Percentiles rank a stretch among this genome's conserved stretches.
These are phyloP conservation scores for Cutaneotrichosporon sp. DNA, from an alignment of 1,284 basidiomycete genomes.

Conservation along the genomic window DNA sequence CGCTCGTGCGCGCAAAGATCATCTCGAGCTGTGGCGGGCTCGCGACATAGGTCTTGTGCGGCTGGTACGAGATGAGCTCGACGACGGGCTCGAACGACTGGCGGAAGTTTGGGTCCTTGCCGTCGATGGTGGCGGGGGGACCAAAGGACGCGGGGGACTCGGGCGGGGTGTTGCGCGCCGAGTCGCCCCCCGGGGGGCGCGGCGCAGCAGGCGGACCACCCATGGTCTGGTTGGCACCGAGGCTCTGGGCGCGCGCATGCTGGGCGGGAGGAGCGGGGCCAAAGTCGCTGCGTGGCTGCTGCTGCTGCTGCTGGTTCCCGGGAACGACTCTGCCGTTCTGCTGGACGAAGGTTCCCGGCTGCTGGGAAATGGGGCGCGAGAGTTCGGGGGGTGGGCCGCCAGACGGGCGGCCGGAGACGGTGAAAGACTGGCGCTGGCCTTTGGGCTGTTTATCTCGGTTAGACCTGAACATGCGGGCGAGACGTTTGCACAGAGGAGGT, in stretches of 20 bases:
- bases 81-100: slow-evolving; percentile 45
- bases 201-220: neutral
- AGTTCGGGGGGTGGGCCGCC: slow-evolving; percentile 1
- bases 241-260: slow-evolving; percentile 35
- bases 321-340: slow-evolving; percentile 11
- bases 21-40: slow-evolving; percentile 54
- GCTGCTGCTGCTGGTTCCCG: neutral
- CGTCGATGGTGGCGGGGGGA: slow-evolving; percentile 1
- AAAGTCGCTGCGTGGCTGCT: slow-evolving; percentile 18
- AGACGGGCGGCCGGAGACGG: slow-evolving; percentile 13
- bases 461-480: neutral
- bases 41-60: slow-evolving; percentile 54
- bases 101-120: slow-evolving; percentile 23
- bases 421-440: slow-evolving; percentile 11
- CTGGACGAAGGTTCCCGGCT: neutral
- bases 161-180: slow-evolving; percentile 19
- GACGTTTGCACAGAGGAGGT: neutral
- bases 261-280: slow-evolving; percentile 65
- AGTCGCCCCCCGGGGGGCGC: slow-evolving; percentile 7
- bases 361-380: slow-evolving; percentile 6
- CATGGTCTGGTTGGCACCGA: slow-evolving; percentile 24
- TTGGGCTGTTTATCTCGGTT: slow-evolving; percentile 1
- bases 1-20: slow-evolving; percentile 53
- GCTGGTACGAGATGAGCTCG: slow-evolving; percentile 50
- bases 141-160: slow-evolving; percentile 10